These are phyloP conservation scores for Fusarium sp. DNA, from an alignment of 2,329 filamentous ascomycete species.

Conservation along the genomic window DNA sequence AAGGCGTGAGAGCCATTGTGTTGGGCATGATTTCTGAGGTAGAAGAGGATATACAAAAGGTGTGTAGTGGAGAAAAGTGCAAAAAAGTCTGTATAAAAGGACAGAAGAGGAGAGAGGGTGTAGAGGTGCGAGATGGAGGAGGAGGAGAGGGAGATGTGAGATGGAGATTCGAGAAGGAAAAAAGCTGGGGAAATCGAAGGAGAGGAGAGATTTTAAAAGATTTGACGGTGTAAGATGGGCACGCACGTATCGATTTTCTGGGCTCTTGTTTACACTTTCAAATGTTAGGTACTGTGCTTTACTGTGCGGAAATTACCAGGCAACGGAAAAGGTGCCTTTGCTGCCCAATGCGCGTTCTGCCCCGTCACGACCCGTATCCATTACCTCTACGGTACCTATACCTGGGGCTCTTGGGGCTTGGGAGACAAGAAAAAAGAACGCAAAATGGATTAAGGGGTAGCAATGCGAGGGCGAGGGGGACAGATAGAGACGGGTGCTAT, in stretches of 20 bases:
- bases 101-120: slow-evolving; percentile 2
- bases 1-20: slow-evolving; percentile 48
- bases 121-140: slow-evolving; percentile 4
- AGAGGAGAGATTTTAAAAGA: slow-evolving; percentile 28
- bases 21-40: slow-evolving; percentile 39
- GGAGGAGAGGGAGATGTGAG: slow-evolving; percentile 9
- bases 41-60: neutral
- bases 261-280: slow-evolving; percentile 31
- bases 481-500: slow-evolving; percentile 21
- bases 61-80: slow-evolving; percentile 10
- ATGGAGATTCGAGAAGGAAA: slow-evolving; percentile 10
- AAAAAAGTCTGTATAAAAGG: neutral
- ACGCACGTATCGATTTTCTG: slow-evolving; percentile 7
- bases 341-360: slow-evolving; percentile 44
- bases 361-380: slow-evolving; percentile 14
- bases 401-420: neutral
- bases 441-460: slow-evolving; percentile 38
- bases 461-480: neutral
- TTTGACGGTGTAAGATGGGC: slow-evolving; percentile 23
- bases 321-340: slow-evolving; percentile 43
- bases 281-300: neutral
- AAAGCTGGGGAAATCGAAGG: slow-evolving; percentile 30
- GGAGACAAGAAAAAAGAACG: slow-evolving; percentile 26
- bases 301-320: slow-evolving; percentile 38
- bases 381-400: neutral